Conservation (phyloP, 345 rosid species). For the Alliaria petiolata region DNA sequence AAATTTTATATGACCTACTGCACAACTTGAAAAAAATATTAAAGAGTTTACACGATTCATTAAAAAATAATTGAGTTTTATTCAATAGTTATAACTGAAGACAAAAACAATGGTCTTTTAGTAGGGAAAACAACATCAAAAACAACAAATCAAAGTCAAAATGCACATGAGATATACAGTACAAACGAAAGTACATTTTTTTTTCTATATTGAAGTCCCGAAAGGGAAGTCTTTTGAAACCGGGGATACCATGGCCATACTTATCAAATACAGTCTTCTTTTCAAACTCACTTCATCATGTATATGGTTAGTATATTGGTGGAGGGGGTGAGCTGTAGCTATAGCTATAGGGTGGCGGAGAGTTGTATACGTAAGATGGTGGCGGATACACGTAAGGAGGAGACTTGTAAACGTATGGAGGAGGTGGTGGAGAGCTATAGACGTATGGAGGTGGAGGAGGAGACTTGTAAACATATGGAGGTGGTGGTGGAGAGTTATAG, state of each 20-base stretch:
- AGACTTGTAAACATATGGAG: too few relatives aligned
- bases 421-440: too few relatives aligned
- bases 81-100: not conserved
- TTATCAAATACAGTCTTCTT: too few relatives aligned
- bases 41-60: too few relatives aligned
- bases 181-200: not conserved
- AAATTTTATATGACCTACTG: not conserved
- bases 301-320: slow-evolving; percentile 18
- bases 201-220: not conserved
- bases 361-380: too few relatives aligned
- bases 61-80: not conserved
- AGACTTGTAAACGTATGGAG: too few relatives aligned
- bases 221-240: not conserved
- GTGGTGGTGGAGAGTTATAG: too few relatives aligned
- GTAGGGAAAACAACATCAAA: slow-evolving; percentile 11
- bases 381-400: too few relatives aligned
- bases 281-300: not conserved
- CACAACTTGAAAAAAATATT: too few relatives aligned
- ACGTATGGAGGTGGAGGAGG: too few relatives aligned
- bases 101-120: not conserved
- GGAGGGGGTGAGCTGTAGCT: slow-evolving; percentile 26
- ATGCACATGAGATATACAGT: not conserved
- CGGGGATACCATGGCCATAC: not conserved
- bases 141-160: not conserved
- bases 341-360: slow-evolving; percentile 7